Evolutionary conservation across 2,329 filamentous ascomycete species (phyloP).

Genomic region (Grosmannia clavigera): DNA sequence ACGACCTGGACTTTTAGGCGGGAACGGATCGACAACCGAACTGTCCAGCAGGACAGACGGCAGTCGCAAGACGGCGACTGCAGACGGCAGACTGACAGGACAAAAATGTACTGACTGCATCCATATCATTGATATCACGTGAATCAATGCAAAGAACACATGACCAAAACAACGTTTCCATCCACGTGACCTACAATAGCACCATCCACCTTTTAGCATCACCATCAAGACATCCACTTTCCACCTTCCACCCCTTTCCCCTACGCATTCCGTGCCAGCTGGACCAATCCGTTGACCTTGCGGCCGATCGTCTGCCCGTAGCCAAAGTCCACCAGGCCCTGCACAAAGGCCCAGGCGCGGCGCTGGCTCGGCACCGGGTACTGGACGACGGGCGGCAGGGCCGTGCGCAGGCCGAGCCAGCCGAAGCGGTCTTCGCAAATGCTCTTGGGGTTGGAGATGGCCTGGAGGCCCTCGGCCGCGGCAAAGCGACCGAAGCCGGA

Average conservation of each 20-base stretch:
- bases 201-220: neutral
- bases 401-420: slow-evolving; percentile 53
- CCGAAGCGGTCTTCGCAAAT: slow-evolving; percentile 63
- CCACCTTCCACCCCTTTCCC: neutral
- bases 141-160: too few species aligned
- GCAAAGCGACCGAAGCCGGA: slow-evolving; percentile 91
- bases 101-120: too few species aligned
- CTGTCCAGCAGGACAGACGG: too few species aligned
- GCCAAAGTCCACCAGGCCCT: slow-evolving; percentile 47
- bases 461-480: slow-evolving; percentile 74
- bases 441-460: slow-evolving; percentile 77
- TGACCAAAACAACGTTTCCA: too few species aligned
- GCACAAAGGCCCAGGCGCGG: slow-evolving; percentile 52
- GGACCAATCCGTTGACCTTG: slow-evolving; percentile 8
- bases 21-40: neutral
- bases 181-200: neutral
- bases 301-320: slow-evolving; percentile 30
- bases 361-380: slow-evolving; percentile 63
- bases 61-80: too few species aligned
- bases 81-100: too few species aligned
- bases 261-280: slow-evolving; percentile 10
- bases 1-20: slow-evolving; percentile 21
- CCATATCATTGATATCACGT: neutral
- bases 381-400: slow-evolving; percentile 66
- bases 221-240: neutral